phyloP scores from a whole-genome alignment of 139 green algal species.

The Chlamydomonas incerta region DNA sequence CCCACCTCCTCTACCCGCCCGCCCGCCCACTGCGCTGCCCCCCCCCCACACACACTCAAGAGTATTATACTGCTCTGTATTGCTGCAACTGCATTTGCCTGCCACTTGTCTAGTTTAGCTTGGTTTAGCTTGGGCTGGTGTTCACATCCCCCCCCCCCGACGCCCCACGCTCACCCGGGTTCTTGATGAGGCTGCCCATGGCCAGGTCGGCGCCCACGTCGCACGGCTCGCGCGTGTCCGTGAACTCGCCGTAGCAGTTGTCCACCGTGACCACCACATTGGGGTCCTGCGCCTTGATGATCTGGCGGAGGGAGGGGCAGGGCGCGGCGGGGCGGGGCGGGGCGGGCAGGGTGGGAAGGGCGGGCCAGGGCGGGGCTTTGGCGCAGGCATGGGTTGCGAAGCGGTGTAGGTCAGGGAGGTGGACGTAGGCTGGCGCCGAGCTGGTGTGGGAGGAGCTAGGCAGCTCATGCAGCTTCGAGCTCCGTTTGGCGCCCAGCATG shows the following conservation, averaged over 20 bases:
- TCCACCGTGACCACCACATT: constrained; percentile 90
- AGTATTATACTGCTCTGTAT: no score
- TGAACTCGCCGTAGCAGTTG: constrained; percentile 99
- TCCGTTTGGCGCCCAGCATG: no score
- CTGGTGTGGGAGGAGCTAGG: no score
- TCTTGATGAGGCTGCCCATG: constrained; percentile 97
- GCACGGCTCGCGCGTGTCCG: constrained; percentile 86
- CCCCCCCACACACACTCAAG: no score
- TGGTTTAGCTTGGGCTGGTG: no score
- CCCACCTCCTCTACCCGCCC: no score
- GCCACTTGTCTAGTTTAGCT: no score
- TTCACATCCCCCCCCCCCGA: background rate
- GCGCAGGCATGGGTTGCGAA: background rate
- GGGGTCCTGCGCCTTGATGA: constrained; percentile 72
- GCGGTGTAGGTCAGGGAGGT: background rate
- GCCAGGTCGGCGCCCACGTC: constrained; percentile 92
- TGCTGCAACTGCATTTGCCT: no score
- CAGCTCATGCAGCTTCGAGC: no score
- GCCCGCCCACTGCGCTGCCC: no score
- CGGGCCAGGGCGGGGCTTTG: background rate
- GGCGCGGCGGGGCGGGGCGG: background rate
- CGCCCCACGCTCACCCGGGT: constrained; percentile 57
- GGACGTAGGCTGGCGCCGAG: no score
- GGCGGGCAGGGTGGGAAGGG: background rate
- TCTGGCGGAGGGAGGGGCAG: constrained; percentile 48